Conservation (phyloP, 495 filamentous ascomycete genomes). For the Tuber melanosporum region DNA sequence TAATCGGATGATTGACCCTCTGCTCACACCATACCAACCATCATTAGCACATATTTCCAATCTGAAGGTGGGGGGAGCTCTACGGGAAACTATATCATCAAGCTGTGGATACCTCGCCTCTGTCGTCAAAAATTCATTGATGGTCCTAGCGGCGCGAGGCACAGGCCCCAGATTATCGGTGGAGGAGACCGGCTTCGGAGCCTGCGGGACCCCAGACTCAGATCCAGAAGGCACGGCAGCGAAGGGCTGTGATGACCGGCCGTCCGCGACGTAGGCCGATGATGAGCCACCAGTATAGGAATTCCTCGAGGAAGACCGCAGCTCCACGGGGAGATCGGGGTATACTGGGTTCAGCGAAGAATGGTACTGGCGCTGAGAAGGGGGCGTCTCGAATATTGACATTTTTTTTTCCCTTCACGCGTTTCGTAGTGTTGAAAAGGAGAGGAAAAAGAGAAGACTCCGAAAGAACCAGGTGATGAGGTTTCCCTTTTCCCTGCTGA, state of each 20-base stretch:
- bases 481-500: not conserved
- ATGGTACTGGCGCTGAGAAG: constrained; percentile 40
- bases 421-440: not conserved
- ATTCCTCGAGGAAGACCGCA: constrained; percentile 24
- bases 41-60: not conserved
- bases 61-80: constrained; percentile 44
- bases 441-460: not conserved
- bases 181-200: constrained; percentile 15
- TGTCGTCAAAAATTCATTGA: constrained; percentile 66
- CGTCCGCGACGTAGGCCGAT: constrained; percentile 17
- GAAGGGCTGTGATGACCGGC: constrained; percentile 22
- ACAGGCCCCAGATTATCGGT: constrained; percentile 54
- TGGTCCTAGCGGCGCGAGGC: constrained; percentile 71
- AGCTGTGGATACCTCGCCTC: constrained; percentile 83
- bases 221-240: constrained; percentile 6
- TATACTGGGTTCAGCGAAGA: constrained; percentile 23
- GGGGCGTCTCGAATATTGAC: constrained; percentile 40
- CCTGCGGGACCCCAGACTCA: constrained; percentile 9
- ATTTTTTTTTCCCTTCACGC: constrained; percentile 8
- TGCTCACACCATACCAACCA: constrained; percentile 35
- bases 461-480: not conserved
- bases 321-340: constrained; percentile 36
- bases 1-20: constrained; percentile 90
- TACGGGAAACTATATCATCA: constrained; percentile 83
- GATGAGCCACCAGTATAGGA: constrained; percentile 13